Percentiles rank a stretch among this genome's conserved stretches.
Evolutionary conservation across 257 asterid genomes (phyloP).

Genomic region (Eustoma russellianum): DNA sequence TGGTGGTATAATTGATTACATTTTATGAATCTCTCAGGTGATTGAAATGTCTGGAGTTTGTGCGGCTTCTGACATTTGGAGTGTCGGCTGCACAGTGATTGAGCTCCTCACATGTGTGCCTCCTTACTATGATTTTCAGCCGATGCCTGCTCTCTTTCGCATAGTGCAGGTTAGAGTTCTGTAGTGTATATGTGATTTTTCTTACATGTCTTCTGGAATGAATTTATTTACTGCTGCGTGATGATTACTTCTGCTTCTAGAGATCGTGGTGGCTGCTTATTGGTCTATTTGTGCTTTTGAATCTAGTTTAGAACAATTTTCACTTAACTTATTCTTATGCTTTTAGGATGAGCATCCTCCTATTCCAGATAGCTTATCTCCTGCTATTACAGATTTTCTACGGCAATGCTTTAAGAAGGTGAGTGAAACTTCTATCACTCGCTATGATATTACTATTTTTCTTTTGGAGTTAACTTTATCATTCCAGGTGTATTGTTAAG

Average conservation of each 20-base stretch:
- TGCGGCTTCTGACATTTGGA: slow-evolving; percentile 99
- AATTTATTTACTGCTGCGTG: not conserved
- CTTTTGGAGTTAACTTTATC: no score
- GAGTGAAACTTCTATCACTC: no score
- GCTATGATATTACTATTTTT: no score
- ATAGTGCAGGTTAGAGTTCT: slow-evolving; percentile 71
- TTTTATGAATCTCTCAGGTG: slow-evolving; percentile 42
- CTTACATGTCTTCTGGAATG: not conserved
- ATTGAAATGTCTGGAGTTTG: slow-evolving; percentile 99
- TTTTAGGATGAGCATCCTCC: slow-evolving; percentile 46
- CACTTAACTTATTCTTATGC: not conserved
- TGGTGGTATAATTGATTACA: not conserved
- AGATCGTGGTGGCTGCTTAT: not conserved
- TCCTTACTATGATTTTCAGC: slow-evolving; percentile 95
- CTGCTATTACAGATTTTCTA: slow-evolving; percentile 41
- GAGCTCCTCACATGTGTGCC: slow-evolving; percentile 97
- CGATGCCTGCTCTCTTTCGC: slow-evolving; percentile 98
- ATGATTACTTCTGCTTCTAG: not conserved
- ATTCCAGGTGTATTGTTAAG: no score
- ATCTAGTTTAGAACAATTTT: not conserved
- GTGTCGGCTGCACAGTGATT: slow-evolving; percentile 98
- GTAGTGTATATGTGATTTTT: not conserved
- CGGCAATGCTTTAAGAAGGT: slow-evolving; percentile 48
- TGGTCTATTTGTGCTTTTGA: not conserved
- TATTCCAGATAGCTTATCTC: slow-evolving; percentile 42